Evolutionary conservation across 2,329 filamentous ascomycete genomes (phyloP).

Genomic region (Amauroascus niger): DNA sequence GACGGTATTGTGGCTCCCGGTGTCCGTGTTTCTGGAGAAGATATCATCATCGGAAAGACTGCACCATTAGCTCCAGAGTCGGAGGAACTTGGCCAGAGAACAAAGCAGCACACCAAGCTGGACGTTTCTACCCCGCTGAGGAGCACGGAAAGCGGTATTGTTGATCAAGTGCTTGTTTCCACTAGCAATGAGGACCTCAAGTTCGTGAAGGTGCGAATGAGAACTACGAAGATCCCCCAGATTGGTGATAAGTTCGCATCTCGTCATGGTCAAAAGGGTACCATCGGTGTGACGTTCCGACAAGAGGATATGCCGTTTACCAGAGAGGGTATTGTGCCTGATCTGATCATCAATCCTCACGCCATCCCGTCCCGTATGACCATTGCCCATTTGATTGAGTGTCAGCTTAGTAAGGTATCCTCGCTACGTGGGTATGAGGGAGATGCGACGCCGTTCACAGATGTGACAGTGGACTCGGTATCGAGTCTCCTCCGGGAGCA

Average conservation of each 20-base stretch:
- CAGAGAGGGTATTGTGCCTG: slow-evolving; percentile 78
- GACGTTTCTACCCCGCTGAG: slow-evolving; percentile 92
- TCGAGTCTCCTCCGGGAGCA: slow-evolving; percentile 77
- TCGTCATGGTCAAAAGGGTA: slow-evolving; percentile 97
- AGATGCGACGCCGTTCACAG: slow-evolving; percentile 94
- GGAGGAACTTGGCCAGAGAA: slow-evolving; percentile 86
- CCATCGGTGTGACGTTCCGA: slow-evolving; percentile 94
- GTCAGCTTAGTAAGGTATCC: slow-evolving; percentile 90
- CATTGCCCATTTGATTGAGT: slow-evolving; percentile 99
- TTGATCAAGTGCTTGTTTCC: slow-evolving; percentile 86
- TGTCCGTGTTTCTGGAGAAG: slow-evolving; percentile 88
- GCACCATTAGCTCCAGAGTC: slow-evolving; percentile 87
- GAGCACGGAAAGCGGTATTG: slow-evolving; percentile 92
- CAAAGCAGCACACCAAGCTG: slow-evolving; percentile 79
- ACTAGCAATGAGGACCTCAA: slow-evolving; percentile 90
- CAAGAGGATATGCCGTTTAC: slow-evolving; percentile 99
- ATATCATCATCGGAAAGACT: slow-evolving; percentile 98
- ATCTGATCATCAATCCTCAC: slow-evolving; percentile 98
- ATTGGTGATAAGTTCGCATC: slow-evolving; percentile 99
- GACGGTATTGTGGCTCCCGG: slow-evolving; percentile 92
- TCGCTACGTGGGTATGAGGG: slow-evolving; percentile 90
- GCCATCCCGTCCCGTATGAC: slow-evolving; percentile 99
- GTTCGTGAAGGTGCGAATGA: slow-evolving; percentile 94
- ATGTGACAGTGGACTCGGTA: slow-evolving; percentile 90
- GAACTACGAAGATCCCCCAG: slow-evolving; percentile 95